phyloP scores from a whole-genome alignment of 2,329 filamentous ascomycete genomes.

The Chaetomiaceae sp. region DNA sequence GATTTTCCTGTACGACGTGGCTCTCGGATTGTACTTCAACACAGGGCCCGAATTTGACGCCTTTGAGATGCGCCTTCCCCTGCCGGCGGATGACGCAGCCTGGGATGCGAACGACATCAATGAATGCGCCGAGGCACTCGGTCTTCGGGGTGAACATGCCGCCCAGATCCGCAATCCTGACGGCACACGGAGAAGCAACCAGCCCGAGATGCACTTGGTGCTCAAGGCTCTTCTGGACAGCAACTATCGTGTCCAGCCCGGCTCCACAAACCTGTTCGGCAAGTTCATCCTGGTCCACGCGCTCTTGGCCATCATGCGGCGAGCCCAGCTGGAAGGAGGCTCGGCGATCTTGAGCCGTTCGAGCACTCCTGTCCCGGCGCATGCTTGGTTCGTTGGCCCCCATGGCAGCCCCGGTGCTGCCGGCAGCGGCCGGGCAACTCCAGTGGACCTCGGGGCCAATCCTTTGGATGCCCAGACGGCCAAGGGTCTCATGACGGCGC shows the following conservation, averaged over 20 bases:
- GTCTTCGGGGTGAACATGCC: constrained; percentile 53
- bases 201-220: constrained; percentile 59
- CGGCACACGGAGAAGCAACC: constrained; percentile 59
- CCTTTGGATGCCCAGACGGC: constrained; percentile 42
- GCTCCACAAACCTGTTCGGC: constrained; percentile 65
- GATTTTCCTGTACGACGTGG: constrained; percentile 59
- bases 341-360: constrained; percentile 35
- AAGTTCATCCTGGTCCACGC: constrained; percentile 72
- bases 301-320: constrained; percentile 56
- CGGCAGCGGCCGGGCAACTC: constrained; percentile 43
- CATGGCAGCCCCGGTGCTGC: constrained; percentile 39
- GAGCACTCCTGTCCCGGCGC: constrained; percentile 53
- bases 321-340: constrained; percentile 39
- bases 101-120: constrained; percentile 61
- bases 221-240: constrained; percentile 57
- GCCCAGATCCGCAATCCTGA: constrained; percentile 54
- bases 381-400: constrained; percentile 49
- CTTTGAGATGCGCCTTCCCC: constrained; percentile 60
- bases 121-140: constrained; percentile 61
- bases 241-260: constrained; percentile 55
- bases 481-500: constrained; percentile 48
- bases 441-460: constrained; percentile 35
- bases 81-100: constrained; percentile 67
- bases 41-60: constrained; percentile 56
- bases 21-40: constrained; percentile 69